A percentile compares a stretch with the other conserved stretches of the same genome.
These are phyloP conservation scores for Taphrina confusa DNA, from an alignment of 1,139 yeast genomes.

Conservation along the genomic window DNA sequence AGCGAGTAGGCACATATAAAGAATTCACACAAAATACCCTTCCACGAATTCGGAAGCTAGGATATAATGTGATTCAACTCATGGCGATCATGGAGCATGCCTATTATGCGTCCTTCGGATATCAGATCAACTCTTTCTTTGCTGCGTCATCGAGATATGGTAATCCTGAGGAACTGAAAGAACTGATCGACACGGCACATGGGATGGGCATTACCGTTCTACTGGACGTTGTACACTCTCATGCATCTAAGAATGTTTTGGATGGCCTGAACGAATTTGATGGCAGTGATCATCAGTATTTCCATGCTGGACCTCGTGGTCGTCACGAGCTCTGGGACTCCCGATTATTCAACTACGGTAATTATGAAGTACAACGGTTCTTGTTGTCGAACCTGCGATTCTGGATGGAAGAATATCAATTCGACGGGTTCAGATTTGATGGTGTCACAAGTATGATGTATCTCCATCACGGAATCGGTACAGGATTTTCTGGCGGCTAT, in stretches of 20 bases:
- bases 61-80: constrained; percentile 88
- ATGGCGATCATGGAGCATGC: constrained; percentile 99
- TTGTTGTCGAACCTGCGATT: constrained; percentile 82
- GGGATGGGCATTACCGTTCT: constrained; percentile 81
- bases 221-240: constrained; percentile 92
- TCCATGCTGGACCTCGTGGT: constrained; percentile 85
- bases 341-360: constrained; percentile 84
- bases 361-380: constrained; percentile 85
- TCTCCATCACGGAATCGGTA: constrained; percentile 85
- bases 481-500: constrained; percentile 87
- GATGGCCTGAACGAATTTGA: constrained; percentile 93
- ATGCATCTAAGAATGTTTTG: constrained; percentile 88
- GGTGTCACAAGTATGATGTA: constrained; percentile 96
- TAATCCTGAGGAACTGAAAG: constrained; percentile 83
- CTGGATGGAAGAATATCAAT: constrained; percentile 76
- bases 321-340: constrained; percentile 94
- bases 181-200: constrained; percentile 88
- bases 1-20: constrained; percentile 76
- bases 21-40: constrained; percentile 78
- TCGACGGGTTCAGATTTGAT: constrained; percentile 95
- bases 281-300: constrained; percentile 93
- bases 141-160: constrained; percentile 90
- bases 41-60: constrained; percentile 81
- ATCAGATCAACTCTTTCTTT: constrained; percentile 89
- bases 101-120: constrained; percentile 95